These are phyloP conservation scores for Paecilomyces dactylethromorphus DNA, from an alignment of 2,329 filamentous ascomycete genomes.

Conservation along the genomic window DNA sequence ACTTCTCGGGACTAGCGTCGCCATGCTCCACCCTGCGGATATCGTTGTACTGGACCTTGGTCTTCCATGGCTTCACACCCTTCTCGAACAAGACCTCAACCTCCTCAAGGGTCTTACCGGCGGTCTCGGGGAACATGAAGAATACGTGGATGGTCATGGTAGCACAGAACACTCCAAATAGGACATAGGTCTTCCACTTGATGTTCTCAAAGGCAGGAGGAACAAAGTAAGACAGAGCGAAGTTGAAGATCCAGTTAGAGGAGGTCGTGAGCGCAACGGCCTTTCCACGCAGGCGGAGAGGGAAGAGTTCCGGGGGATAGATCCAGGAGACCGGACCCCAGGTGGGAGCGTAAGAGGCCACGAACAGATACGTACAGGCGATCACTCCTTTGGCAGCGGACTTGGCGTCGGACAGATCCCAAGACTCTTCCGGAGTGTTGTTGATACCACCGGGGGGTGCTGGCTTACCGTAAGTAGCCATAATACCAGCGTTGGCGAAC, in stretches of 20 bases:
- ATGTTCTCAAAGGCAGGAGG: slow-evolving; percentile 52
- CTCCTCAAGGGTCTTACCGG: slow-evolving; percentile 69
- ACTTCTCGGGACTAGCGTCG: slow-evolving; percentile 13
- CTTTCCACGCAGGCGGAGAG: slow-evolving; percentile 57
- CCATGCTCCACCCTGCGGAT: slow-evolving; percentile 23
- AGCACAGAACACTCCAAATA: slow-evolving; percentile 68
- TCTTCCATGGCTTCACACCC: slow-evolving; percentile 34
- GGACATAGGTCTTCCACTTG: slow-evolving; percentile 59
- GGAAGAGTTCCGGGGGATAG: slow-evolving; percentile 58
- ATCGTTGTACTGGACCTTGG: slow-evolving; percentile 21
- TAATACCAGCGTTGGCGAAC: slow-evolving; percentile 37
- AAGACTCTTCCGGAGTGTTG: slow-evolving; percentile 28
- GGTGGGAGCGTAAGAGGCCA: slow-evolving; percentile 60
- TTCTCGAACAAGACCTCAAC: slow-evolving; percentile 64
- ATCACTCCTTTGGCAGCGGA: slow-evolving; percentile 58
- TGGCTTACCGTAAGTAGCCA: slow-evolving; percentile 28
- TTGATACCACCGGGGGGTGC: slow-evolving; percentile 35
- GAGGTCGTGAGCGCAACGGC: slow-evolving; percentile 56
- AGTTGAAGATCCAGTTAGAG: slow-evolving; percentile 60
- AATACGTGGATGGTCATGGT: slow-evolving; percentile 62
- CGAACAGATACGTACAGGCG: slow-evolving; percentile 66
- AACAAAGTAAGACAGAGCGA: slow-evolving; percentile 48
- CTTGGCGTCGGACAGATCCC: slow-evolving; percentile 22
- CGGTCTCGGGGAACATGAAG: slow-evolving; percentile 61
- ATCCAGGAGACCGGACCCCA: slow-evolving; percentile 56